These are phyloP conservation scores for Capsicum rhomboideum DNA, from an alignment of 257 asterid species.

Conservation along the genomic window DNA sequence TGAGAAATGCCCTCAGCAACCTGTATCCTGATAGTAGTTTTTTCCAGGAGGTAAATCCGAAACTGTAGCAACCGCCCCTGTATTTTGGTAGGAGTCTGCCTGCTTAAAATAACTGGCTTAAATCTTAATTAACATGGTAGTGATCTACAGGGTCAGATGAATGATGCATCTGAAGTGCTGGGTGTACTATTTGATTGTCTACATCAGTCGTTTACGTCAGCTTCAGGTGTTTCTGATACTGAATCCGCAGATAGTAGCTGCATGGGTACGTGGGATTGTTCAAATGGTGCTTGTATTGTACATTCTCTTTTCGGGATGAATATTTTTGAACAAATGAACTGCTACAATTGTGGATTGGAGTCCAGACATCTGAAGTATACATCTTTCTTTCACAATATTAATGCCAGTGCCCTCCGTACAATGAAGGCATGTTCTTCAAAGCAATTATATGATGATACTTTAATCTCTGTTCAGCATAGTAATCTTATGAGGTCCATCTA, in stretches of 20 bases:
- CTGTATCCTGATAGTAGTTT: slow-evolving; percentile 84
- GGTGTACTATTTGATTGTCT: slow-evolving; percentile 86
- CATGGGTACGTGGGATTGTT: slow-evolving; percentile 74
- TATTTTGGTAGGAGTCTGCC: not conserved
- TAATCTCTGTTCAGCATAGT: not conserved
- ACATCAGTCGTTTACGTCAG: slow-evolving; percentile 61
- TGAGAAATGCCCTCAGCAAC: slow-evolving; percentile 87
- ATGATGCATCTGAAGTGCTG: slow-evolving; percentile 96
- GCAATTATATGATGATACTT: not conserved
- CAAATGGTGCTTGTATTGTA: slow-evolving; percentile 62
- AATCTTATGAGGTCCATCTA: not conserved
- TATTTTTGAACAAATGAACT: slow-evolving; percentile 79
- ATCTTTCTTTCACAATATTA: slow-evolving; percentile 80
- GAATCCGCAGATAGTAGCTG: slow-evolving; percentile 55
- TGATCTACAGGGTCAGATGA: slow-evolving; percentile 90
- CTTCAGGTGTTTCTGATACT: slow-evolving; percentile 35
- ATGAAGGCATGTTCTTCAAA: slow-evolving; percentile 56
- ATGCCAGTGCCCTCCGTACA: slow-evolving; percentile 92
- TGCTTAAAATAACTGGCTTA: not conserved
- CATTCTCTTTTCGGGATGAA: slow-evolving; percentile 93
- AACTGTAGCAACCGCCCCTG: not conserved
- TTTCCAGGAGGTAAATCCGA: slow-evolving; percentile 74
- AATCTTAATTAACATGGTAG: slow-evolving; percentile 3
- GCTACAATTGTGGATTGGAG: slow-evolving; percentile 77
- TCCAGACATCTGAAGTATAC: slow-evolving; percentile 86